Evolutionary conservation across 768 basidiomycete species (phyloP), one percentile per base, ranked within the genome.

Genomic region (Russula sp.): DNA sequence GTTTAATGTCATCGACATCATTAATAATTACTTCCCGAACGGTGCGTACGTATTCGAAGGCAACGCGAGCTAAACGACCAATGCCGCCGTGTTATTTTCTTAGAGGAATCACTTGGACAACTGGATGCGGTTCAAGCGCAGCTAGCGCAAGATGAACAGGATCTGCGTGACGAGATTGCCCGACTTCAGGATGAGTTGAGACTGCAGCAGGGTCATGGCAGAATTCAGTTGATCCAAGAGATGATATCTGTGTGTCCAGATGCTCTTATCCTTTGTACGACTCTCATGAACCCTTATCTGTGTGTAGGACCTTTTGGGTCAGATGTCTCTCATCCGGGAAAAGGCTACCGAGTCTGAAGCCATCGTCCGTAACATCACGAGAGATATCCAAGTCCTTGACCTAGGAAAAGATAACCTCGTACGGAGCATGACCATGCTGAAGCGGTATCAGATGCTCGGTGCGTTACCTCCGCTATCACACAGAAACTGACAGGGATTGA

Each of bases 341-440:
- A 98, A 98, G 73, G 94, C 96, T 0, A 91, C 93, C 1, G 97
- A 99, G 73, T 94, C 93, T 3, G 97, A 98, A 71, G 94, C 94
- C 1, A 92, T 98, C 54, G 97, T 98, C 28, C 83, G 90, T 59
- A 87, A 92, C 69, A 97, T 98, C 68, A 99, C 97, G 2, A 89
- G 91, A 68, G 97, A 99, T 75, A 98, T 99, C 54, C 95, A 98
- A 73, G 84, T 89, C 5, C 80, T 99, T 36, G 97, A 98, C 74
- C 77, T 90, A 40, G 94, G 93, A 20, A 98, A 98, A 82, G 88
- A 87, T 77, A 97, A 98, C 72, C 82, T 99, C 56, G 88, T 91
- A 22, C 76, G 84, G 28, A 92, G 90, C 70, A 94, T 98, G 85
- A 95, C 90, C 7, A 88, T 87, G 2, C 75, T 98, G 70, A 94